Base-by-base conservation (phyloP, 1,284 basidiomycete species). In the Garcileccinum viscosum region DNA sequence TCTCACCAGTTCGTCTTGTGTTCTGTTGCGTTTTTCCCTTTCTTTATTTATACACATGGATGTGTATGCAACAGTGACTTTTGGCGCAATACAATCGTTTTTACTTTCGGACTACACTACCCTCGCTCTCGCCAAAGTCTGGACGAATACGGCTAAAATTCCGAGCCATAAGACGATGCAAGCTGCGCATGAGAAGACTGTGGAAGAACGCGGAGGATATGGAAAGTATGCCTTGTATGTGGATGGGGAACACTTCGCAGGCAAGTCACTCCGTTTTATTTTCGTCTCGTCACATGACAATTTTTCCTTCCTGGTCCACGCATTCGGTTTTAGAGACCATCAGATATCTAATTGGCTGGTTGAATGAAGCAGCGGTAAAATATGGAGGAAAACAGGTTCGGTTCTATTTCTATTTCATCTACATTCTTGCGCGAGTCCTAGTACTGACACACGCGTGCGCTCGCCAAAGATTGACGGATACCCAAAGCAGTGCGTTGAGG, bases 81-180 rank as follows among this genome's bases (percentile, higher is more conserved):
- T 30, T 15, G 64, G 17, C 3, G 12, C 35, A n/a, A 14, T 30
- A 1, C 30, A 0, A 1, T 7, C 44, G 2, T 66, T 70, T 19
- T 0, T 7, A 0, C n/a, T 8, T 4, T 5, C 24, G 4, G 68
- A 67, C 4, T 74, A 74, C 53, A 8, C 12, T 3, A 1, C 70
- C 14, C 50, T 74, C 4, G 74, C 70, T 3, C 7, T 73, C 7
- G 72, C 74, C 47, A 74, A 74, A 60, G 67, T 76, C 5, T 74
- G 74, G 71, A 64, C 74, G 12, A 64, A 67, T n/a, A 69, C 19
- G 14, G 72, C 70, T 12, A 74, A 70, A 56, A 65, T 76, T 2
- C 68, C 74, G 4, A 65, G 6, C 33, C 56, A 0, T 12, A 30
- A n/a, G n/a, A 53, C 2, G 11, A 74, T 74, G 72, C 33, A 11